Evolutionary conservation across 768 basidiomycete genomes (phyloP), one percentile per base, ranked within the genome.

Genomic region (Psilocybe cyanescens): DNA sequence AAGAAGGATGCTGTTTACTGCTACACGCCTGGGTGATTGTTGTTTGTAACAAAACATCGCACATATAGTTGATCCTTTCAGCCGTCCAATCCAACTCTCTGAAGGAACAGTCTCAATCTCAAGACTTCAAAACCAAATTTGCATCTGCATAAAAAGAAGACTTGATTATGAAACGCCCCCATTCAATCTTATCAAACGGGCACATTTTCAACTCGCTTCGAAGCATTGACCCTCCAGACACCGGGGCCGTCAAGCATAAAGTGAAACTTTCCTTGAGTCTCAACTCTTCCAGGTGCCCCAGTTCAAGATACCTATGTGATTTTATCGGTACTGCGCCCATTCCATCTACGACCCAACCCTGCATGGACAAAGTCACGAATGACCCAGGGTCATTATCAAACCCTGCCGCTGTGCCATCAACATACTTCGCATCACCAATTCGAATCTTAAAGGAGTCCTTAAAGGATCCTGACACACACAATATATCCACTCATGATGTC

Each of bases 401-500:
- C 24, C 37, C n/a, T 17, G 28, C 41, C 31, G 17, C 35, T 9
- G 37, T 51, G 53, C 44, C 61, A 12, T 12, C 48, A 48, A 58
- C 60, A 19, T 76, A 74, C 61, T 68, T 87, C 39, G 71, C 68
- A 24, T 82, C 85, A 1, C 75, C 82, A 46, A 64, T 86, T 14
- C 72, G 77, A 48, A 83, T 81, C 9, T 76, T 89, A 41, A 56
- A 78, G 8, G 79, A 80, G 61, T 84, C 86, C 3, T 64, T 79
- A 28, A 69, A 74, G n/a, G 75, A 80, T 28, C 68, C 70, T 1
- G 71, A 74, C 6, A 63, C 58, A 41, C 70, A 75, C 37, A 67
- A 70, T 33, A 71, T 83, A n/a, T 76, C 81, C 1, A 59, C 75
- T 29, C 84, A 86, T 65, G 86, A 87, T 70, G 72, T 90, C 60